phyloP scores from a whole-genome alignment of 164 flowering plant genomes.

The Chloranthus sessilifolius region DNA sequence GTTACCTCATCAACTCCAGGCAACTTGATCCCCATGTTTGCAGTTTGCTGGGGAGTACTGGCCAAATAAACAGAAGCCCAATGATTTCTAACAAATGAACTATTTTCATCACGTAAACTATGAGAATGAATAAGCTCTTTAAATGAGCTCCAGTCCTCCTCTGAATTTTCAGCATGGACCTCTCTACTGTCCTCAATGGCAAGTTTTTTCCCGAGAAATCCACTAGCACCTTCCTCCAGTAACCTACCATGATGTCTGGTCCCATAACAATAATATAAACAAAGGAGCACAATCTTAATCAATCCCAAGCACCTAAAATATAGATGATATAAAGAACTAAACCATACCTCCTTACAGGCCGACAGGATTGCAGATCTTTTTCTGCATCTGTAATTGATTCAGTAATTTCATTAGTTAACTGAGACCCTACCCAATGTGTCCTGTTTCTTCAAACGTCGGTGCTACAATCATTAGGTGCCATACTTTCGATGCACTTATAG shows the following conservation, averaged over 20 bases:
- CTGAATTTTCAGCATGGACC: slow-evolving; percentile 24
- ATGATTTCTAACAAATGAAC: slow-evolving; percentile 67
- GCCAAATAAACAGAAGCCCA: slow-evolving; percentile 99
- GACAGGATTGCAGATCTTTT: slow-evolving; percentile 57
- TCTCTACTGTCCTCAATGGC: slow-evolving; percentile 27
- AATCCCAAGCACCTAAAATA: not conserved
- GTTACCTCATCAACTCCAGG: slow-evolving; percentile 98
- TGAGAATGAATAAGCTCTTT: slow-evolving; percentile 52
- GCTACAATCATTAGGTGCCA: slow-evolving; percentile 72
- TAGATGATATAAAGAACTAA: slow-evolving; percentile 6
- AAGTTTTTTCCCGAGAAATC: slow-evolving; percentile 67
- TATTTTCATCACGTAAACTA: slow-evolving; percentile 25
- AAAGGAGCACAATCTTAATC: slow-evolving; percentile 4
- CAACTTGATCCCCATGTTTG: slow-evolving; percentile 75
- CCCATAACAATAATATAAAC: slow-evolving; percentile 11
- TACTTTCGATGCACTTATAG: slow-evolving; percentile 81
- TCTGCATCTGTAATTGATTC: slow-evolving; percentile 69
- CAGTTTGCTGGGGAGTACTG: slow-evolving; percentile 95
- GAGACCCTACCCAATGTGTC: slow-evolving; percentile 88
- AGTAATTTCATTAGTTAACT: slow-evolving; percentile 46
- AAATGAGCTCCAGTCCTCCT: slow-evolving; percentile 64
- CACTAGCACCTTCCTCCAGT: slow-evolving; percentile 98
- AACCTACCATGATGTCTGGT: slow-evolving; percentile 79
- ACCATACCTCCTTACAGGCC: slow-evolving; percentile 82
- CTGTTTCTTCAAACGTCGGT: slow-evolving; percentile 93